phyloP scores from a whole-genome alignment of 106 monocot genomes.

The Dioscorea dumetorum region DNA sequence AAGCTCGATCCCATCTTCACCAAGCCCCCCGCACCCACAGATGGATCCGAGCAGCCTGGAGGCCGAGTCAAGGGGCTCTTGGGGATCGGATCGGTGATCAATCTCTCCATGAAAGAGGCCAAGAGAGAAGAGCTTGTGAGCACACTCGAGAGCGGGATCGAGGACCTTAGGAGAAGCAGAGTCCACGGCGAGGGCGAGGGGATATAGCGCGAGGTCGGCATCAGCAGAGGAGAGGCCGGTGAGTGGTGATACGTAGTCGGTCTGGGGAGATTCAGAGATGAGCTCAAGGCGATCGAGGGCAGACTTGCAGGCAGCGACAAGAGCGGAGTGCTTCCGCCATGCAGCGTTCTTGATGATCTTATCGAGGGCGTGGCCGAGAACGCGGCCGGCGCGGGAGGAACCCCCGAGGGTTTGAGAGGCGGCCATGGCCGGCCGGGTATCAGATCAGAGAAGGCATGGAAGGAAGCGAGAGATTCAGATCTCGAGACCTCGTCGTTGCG shows the following conservation, averaged over 20 bases:
- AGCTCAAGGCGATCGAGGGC: conserved; percentile 63
- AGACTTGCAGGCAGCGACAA: conserved; percentile 81
- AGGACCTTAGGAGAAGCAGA: conserved; percentile 24
- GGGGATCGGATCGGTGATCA: conserved; percentile 1
- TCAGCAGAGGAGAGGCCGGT: conserved; percentile 14
- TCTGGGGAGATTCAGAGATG: conserved; percentile 27
- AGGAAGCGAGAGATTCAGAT: not conserved
- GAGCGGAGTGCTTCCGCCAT: conserved; percentile 83
- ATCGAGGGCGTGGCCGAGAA: conserved; percentile 85
- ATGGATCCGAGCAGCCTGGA: conserved; percentile 33
- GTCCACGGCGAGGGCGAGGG: conserved; percentile 23
- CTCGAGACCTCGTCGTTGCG: not conserved
- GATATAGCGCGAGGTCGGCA: conserved; percentile 19
- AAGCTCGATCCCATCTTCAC: conserved; percentile 74
- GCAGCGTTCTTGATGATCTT: conserved; percentile 98
- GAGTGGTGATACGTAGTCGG: conserved; percentile 15
- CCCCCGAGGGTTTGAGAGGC: conserved; percentile 50
- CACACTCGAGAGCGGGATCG: conserved; percentile 40
- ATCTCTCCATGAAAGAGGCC: conserved; percentile 19
- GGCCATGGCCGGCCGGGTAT: conserved; percentile 16
- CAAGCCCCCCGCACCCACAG: conserved; percentile 29
- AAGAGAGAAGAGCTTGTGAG: conserved; percentile 30
- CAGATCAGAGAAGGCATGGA: not conserved
- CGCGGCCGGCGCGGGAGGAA: conserved; percentile 48
- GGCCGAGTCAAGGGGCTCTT: not conserved